Evolutionary conservation across 176 grass and related monocot genomes (phyloP), one percentile per base, ranked within the genome.

Genomic region (Eleusine indica): DNA sequence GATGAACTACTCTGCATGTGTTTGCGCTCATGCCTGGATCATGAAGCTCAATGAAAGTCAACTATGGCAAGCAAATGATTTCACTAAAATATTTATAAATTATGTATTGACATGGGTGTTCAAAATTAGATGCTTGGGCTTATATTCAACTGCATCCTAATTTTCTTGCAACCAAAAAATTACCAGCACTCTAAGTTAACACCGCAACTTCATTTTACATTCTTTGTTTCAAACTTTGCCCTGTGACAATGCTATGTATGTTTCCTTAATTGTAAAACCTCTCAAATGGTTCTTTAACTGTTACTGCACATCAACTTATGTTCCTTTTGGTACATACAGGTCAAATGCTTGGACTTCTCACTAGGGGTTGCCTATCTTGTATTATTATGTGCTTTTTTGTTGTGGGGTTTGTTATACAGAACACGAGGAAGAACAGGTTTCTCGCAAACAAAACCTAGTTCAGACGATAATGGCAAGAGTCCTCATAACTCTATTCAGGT

Each of bases 291-390:
- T 84, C 60, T 13, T 77, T 71, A 49, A 71, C 49, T 68, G 7
- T 60, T n/a, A 43, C 9, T 9, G 13, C 21, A 17, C 46, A 14
- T 53, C 77, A 76, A 84, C 60, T 75, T 41, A 18, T 69, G 35
- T 63, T 89, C 51, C 40, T 71, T 90, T 77, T 87, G 84, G 62
- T 83, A 90, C 87, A 44, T 84, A 75, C 93, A 99, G 96, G 89
- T 89, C 75, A 94, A 91, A 92, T 99, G 96, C 87, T 90, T 99
- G 89, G 93, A 96, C 78, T 99, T 99, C 68, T 99, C 91, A 85
- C 78, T 99, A 75, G 83, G 77, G 77, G 62, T 96, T 84, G 78
- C 84, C 21, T 99, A 90, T 81, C 76, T 95, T 75, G 88, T 67
- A 0, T 81, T 91, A 38, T 15, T 96, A 67, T 75, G 87, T 21